A percentile compares a stretch with the other conserved stretches of the same genome.
These are phyloP conservation scores for Babjeviella inositovora DNA, from an alignment of 805 yeast species.

Conservation along the genomic window DNA sequence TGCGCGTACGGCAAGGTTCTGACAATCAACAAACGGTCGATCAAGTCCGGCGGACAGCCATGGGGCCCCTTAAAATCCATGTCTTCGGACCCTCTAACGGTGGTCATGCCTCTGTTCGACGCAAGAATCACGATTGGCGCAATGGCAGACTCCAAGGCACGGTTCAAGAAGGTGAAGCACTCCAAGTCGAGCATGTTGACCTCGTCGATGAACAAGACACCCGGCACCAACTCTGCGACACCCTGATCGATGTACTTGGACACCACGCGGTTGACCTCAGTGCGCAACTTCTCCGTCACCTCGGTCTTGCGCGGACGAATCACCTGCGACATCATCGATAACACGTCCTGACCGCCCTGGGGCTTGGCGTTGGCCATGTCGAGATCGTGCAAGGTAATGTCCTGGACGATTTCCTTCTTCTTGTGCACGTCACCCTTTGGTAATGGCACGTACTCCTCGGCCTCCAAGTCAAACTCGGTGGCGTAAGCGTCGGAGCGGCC, in stretches of 20 bases:
- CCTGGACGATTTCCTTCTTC: constrained; percentile 95
- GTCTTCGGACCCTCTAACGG: constrained; percentile 69
- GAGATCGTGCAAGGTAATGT: constrained; percentile 88
- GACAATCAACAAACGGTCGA: constrained; percentile 83
- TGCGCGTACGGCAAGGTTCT: constrained; percentile 80
- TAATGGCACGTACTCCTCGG: constrained; percentile 95
- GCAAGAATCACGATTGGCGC: constrained; percentile 95
- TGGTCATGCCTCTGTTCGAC: constrained; percentile 86
- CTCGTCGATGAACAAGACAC: constrained; percentile 95
- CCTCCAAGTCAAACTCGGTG: constrained; percentile 95
- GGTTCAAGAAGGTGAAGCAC: constrained; percentile 86
- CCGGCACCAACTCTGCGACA: constrained; percentile 94
- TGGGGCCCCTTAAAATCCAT: constrained; percentile 80
- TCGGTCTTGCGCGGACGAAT: constrained; percentile 94
- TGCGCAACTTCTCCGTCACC: constrained; percentile 87
- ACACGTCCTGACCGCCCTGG: constrained; percentile 91
- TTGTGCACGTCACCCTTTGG: constrained; percentile 99
- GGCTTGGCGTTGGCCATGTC: constrained; percentile 96
- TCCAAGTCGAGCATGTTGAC: constrained; percentile 97
- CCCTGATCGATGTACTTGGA: constrained; percentile 96
- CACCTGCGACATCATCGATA: constrained; percentile 93
- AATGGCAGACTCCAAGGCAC: constrained; percentile 82
- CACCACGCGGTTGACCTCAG: constrained; percentile 91
- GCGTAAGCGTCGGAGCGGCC: constrained; percentile 99
- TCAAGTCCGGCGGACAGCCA: constrained; percentile 90